Evolutionary conservation across 2,329 filamentous ascomycete genomes (phyloP).

Genomic region (Aspergillus novofumigatus): DNA sequence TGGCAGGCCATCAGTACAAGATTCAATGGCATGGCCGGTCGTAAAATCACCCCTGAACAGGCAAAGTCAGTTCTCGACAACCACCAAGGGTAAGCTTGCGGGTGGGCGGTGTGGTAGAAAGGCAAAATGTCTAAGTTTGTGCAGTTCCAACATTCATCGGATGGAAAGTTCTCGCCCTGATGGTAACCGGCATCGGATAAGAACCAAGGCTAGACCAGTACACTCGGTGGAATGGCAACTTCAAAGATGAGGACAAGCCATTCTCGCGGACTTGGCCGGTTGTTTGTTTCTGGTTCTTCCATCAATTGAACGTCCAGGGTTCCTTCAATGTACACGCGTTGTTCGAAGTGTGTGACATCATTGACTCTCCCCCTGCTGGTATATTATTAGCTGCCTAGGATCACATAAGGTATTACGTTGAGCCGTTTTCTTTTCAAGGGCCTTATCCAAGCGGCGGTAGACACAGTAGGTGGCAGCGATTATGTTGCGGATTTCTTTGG

Average conservation of each 20-base stretch:
- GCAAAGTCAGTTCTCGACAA: constrained; percentile 17
- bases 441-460: no score
- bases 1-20: constrained; percentile 46
- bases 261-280: not conserved
- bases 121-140: not conserved
- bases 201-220: not conserved
- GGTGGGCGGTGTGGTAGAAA: not conserved
- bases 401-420: no score
- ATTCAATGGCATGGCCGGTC: constrained; percentile 49
- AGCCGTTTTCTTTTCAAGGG: no score
- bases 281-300: not conserved
- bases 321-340: constrained; percentile 1
- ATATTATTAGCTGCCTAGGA: no score
- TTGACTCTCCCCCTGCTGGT: not conserved
- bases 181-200: not conserved
- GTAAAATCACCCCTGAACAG: constrained; percentile 41
- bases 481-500: no score
- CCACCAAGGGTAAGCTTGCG: constrained; percentile 1
- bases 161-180: constrained; percentile 1
- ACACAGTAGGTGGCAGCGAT: no score
- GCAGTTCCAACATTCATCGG: not conserved
- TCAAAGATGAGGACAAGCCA: not conserved
- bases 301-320: constrained; percentile 4
- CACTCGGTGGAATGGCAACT: not conserved
- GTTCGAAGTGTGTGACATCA: constrained; percentile 8